Percentiles rank a stretch among this genome's conserved stretches.
Conservation (phyloP, 208 protist species). For the Trypanosoma cruzi region DNA sequence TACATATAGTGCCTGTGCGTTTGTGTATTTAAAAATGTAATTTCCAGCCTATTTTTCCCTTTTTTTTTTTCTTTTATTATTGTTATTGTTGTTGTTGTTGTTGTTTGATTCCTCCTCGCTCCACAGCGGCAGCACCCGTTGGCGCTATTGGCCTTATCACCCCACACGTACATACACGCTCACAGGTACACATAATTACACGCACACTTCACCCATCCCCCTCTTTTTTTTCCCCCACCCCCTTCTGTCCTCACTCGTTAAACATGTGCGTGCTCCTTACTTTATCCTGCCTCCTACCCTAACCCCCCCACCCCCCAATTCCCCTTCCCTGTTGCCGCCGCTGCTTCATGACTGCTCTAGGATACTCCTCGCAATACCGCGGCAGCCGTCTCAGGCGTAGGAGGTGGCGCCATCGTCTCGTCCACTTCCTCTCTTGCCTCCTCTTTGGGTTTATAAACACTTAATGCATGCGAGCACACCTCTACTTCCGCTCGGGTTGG, state of each 20-base stretch:
- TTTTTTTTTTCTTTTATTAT: background rate
- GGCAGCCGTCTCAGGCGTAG: background rate
- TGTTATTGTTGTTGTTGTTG: background rate
- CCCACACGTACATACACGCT: background rate
- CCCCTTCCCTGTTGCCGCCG: no score
- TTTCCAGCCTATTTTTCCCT: background rate
- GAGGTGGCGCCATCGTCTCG: background rate
- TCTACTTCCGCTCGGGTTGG: conserved; percentile 52
- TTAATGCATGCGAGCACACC: background rate
- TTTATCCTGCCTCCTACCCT: background rate
- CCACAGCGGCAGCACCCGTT: background rate
- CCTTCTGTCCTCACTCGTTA: background rate
- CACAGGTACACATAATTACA: background rate
- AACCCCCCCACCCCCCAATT: background rate
- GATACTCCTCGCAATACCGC: background rate
- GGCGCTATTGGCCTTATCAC: background rate
- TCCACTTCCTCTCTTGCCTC: conserved; percentile 8
- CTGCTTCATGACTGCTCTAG: no score
- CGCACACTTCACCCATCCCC: background rate
- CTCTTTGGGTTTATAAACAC: background rate
- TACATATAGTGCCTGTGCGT: background rate
- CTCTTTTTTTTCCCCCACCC: conserved; percentile 2
- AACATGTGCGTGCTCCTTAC: background rate
- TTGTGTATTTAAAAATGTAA: background rate
- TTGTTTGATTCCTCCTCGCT: background rate